phyloP scores from a whole-genome alignment of 768 basidiomycete genomes.

The Rhodotorula kratochvilovae region DNA sequence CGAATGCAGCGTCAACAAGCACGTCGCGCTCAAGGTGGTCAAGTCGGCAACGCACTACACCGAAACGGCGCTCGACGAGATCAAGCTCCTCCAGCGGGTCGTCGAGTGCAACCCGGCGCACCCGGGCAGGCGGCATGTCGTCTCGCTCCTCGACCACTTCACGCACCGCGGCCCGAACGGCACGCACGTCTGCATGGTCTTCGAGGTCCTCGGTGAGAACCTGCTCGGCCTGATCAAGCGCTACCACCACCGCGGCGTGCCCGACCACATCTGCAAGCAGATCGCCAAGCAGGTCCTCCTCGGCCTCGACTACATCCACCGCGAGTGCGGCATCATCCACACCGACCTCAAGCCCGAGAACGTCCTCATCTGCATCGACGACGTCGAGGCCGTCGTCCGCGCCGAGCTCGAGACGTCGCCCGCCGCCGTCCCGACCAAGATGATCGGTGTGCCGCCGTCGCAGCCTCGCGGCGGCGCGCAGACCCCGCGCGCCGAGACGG shows the following conservation, averaged over 20 bases:
- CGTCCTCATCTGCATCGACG: slow-evolving; percentile 92
- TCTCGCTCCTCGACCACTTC: slow-evolving; percentile 96
- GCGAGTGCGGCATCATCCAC: slow-evolving; percentile 94
- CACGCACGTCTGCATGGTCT: slow-evolving; percentile 97
- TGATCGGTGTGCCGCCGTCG: slow-evolving; percentile 80
- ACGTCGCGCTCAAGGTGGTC: slow-evolving; percentile 98
- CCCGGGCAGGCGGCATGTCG: slow-evolving; percentile 87
- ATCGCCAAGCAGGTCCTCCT: slow-evolving; percentile 94
- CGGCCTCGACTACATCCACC: slow-evolving; percentile 96
- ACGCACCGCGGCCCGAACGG: slow-evolving; percentile 94
- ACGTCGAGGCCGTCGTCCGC: slow-evolving; percentile 87
- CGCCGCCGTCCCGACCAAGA: slow-evolving; percentile 57
- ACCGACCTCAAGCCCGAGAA: slow-evolving; percentile 98
- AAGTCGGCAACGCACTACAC: slow-evolving; percentile 96
- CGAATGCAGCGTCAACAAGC: slow-evolving; percentile 72
- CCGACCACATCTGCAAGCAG: slow-evolving; percentile 84
- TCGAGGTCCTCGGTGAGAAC: slow-evolving; percentile 97
- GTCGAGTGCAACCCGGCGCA: slow-evolving; percentile 78
- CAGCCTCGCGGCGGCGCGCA: slow-evolving; percentile 94
- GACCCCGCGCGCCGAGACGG: slow-evolving; percentile 73
- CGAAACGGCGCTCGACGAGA: slow-evolving; percentile 96
- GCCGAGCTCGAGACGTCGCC: slow-evolving; percentile 52
- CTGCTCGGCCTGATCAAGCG: slow-evolving; percentile 90
- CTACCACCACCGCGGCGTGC: slow-evolving; percentile 96
- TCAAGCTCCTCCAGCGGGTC: slow-evolving; percentile 91